Evolutionary conservation across 2,329 filamentous ascomycete species (phyloP).

Genomic region (Onygenales sp.): DNA sequence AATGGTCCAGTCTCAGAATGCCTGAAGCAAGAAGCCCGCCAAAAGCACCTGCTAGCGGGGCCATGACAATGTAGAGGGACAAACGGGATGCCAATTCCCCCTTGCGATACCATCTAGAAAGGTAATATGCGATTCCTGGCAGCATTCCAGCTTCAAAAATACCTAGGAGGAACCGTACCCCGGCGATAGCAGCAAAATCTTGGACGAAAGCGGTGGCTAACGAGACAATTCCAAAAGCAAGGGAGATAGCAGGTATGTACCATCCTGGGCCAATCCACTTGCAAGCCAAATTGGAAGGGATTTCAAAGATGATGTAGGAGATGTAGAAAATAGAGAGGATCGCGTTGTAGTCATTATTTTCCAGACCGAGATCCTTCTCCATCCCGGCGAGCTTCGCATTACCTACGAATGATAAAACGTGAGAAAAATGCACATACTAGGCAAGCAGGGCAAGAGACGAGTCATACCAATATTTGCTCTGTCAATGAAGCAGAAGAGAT

Average conservation of each 20-base stretch:
- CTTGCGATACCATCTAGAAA: constrained; percentile 62
- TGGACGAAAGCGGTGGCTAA: constrained; percentile 58
- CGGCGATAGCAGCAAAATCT: constrained; percentile 43
- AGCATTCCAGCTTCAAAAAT: constrained; percentile 66
- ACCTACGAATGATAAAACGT: constrained; percentile 32
- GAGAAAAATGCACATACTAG: not conserved
- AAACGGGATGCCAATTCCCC: constrained; percentile 59
- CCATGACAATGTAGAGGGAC: constrained; percentile 61
- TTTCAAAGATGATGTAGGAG: constrained; percentile 63
- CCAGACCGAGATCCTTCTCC: constrained; percentile 50
- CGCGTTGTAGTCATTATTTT: constrained; percentile 58
- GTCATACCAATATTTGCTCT: constrained; percentile 59
- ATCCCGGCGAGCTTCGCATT: constrained; percentile 60
- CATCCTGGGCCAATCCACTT: constrained; percentile 64
- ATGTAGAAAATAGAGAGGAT: constrained; percentile 63
- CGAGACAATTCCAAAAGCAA: constrained; percentile 56
- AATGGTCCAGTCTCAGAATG: constrained; percentile 11
- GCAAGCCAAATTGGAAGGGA: constrained; percentile 59
- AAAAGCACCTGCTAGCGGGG: constrained; percentile 61
- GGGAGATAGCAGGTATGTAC: constrained; percentile 55
- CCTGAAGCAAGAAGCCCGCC: constrained; percentile 54
- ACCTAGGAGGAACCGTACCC: constrained; percentile 58
- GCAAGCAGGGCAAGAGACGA: not conserved
- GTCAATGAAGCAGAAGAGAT: constrained; percentile 66
- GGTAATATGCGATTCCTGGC: constrained; percentile 64